Conservation (phyloP, 768 basidiomycete genomes). For the Coprinopsis marcescibilis region DNA sequence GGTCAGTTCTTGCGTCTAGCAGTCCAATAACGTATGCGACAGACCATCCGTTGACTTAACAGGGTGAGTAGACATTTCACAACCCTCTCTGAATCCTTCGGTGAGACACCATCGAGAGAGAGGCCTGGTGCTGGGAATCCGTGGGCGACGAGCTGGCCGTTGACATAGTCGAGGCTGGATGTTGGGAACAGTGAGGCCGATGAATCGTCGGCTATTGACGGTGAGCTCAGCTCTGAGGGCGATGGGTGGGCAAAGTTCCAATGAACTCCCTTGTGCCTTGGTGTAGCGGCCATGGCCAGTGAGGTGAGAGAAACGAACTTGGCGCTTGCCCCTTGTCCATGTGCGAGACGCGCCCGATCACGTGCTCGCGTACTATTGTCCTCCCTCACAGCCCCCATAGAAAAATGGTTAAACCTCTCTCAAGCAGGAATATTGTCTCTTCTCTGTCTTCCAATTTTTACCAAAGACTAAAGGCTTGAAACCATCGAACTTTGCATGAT, state of each 20-base stretch:
- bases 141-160: constrained; percentile 77
- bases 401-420: too few species aligned
- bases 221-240: constrained; percentile 35
- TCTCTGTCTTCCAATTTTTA: too few species aligned
- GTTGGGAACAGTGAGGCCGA: constrained; percentile 45
- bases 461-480: too few species aligned
- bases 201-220: constrained; percentile 35
- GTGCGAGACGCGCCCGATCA: constrained; percentile 11
- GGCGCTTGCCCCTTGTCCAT: constrained; percentile 1
- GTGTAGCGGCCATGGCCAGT: constrained; percentile 31
- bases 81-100: constrained; percentile 47
- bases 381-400: too few species aligned
- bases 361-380: constrained; percentile 8
- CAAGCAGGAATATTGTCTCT: too few species aligned
- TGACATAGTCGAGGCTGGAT: constrained; percentile 72
- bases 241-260: constrained; percentile 48
- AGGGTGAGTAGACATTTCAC: constrained; percentile 74
- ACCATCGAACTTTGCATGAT: neutral
- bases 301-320: constrained; percentile 1
- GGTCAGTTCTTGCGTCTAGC: constrained; percentile 4
- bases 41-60: constrained; percentile 71
- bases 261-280: constrained; percentile 45
- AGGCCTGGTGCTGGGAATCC: constrained; percentile 69
- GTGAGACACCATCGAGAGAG: constrained; percentile 57
- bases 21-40: constrained; percentile 17